These are phyloP conservation scores for Pyrenochaeta sp. DNA, from an alignment of 2,329 filamentous ascomycete genomes.

Conservation along the genomic window DNA sequence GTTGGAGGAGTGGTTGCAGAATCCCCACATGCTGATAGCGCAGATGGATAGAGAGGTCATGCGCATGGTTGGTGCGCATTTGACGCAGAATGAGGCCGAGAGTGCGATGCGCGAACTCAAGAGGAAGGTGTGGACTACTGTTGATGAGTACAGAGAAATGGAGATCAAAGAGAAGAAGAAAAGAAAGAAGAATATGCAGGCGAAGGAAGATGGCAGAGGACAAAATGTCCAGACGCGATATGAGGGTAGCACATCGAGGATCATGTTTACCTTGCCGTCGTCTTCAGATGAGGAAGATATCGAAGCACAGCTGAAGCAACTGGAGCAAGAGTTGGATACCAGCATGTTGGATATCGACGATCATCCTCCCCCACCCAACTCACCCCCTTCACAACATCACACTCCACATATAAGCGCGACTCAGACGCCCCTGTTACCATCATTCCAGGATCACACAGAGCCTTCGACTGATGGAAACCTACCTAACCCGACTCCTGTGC, in stretches of 20 bases:
- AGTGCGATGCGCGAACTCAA: constrained; percentile 9
- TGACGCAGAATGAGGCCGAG: constrained; percentile 9
- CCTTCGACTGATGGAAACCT: not conserved
- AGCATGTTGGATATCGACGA: not conserved
- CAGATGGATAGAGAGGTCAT: constrained; percentile 13
- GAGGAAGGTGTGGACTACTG: not conserved
- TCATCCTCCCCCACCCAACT: not conserved
- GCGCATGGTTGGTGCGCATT: constrained; percentile 8
- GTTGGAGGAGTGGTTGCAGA: not conserved
- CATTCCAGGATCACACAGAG: no score
- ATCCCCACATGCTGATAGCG: constrained; percentile 7
- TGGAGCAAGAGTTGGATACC: not conserved
- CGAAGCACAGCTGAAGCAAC: not conserved
- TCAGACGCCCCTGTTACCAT: no score
- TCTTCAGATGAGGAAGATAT: not conserved
- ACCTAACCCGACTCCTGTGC: not conserved
- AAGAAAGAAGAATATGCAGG: not conserved
- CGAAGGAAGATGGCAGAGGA: not conserved
- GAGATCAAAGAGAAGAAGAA: not conserved
- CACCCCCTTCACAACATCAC: not conserved
- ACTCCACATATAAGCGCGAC: not conserved
- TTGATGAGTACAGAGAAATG: not conserved
- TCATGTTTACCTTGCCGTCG: no score
- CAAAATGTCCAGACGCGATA: no score
- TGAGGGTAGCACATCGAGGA: no score